Conservation (phyloP, 2,329 filamentous ascomycete genomes). For the Chrysosporium keratinophilum region DNA sequence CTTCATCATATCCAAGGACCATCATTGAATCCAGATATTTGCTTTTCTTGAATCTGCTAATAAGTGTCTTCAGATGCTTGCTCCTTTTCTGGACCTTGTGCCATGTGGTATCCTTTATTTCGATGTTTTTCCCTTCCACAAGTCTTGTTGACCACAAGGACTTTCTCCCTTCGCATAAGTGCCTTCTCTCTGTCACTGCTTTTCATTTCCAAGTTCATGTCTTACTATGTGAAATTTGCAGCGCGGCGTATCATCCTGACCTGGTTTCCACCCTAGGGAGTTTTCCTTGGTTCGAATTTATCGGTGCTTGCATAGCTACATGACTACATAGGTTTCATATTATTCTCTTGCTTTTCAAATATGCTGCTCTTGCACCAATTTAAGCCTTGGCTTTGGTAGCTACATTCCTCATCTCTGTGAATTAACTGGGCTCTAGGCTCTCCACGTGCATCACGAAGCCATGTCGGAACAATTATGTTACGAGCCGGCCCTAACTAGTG, state of each 20-base stretch:
- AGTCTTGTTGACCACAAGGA: neutral
- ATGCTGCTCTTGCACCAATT: neutral
- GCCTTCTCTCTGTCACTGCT: neutral
- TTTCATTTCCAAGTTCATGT: conserved; percentile 5
- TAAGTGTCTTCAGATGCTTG: neutral
- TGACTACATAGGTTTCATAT: conserved; percentile 1
- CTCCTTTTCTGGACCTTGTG: neutral
- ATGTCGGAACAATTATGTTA: no score
- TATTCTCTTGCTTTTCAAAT: neutral
- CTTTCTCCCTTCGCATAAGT: neutral
- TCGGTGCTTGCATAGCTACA: conserved; percentile 3
- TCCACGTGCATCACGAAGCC: no score
- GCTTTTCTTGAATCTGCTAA: neutral
- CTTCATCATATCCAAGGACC: neutral
- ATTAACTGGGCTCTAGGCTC: no score
- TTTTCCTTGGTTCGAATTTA: neutral
- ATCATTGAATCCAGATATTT: conserved; percentile 12
- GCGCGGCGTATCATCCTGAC: conserved; percentile 4
- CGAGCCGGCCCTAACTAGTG: no score
- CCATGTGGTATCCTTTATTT: neutral
- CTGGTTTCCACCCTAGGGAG: neutral
- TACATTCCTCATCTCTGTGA: no score
- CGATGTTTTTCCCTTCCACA: neutral
- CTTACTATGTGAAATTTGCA: conserved; percentile 10
- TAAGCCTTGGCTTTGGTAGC: no score